Evolutionary conservation across 2,329 filamentous ascomycete genomes (phyloP).

Genomic region (Talaromyces sp.): DNA sequence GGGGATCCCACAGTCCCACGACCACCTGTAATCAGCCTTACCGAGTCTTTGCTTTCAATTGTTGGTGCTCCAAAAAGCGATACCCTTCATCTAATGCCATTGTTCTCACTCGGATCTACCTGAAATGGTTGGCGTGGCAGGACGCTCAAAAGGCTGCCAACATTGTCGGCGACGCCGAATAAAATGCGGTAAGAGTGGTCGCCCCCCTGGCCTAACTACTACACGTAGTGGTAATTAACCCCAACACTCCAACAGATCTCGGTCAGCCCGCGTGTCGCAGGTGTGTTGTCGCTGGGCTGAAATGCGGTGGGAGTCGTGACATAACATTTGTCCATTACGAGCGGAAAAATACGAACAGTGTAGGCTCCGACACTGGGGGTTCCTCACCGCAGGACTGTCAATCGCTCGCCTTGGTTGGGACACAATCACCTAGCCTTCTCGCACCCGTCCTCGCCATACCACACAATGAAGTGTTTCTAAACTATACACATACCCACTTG

Average conservation of each 20-base stretch:
- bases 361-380: background rate
- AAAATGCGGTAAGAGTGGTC: background rate
- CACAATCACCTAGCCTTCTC: background rate
- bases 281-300: background rate
- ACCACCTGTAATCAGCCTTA: too few relatives aligned
- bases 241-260: background rate
- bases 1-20: too few relatives aligned
- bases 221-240: background rate
- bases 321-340: constrained; percentile 3
- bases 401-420: constrained; percentile 33
- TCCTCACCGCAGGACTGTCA: constrained; percentile 26
- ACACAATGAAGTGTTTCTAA: background rate
- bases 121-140: constrained; percentile 1
- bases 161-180: constrained; percentile 3
- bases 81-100: background rate
- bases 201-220: background rate
- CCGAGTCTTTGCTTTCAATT: too few relatives aligned
- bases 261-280: background rate
- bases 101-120: background rate
- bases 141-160: constrained; percentile 1
- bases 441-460: background rate
- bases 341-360: background rate
- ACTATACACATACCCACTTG: background rate
- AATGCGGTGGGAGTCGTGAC: background rate
- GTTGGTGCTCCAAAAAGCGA: too few relatives aligned